These are phyloP conservation scores for Mentha longifolia DNA, from an alignment of 257 asterid species.

Conservation along the genomic window DNA sequence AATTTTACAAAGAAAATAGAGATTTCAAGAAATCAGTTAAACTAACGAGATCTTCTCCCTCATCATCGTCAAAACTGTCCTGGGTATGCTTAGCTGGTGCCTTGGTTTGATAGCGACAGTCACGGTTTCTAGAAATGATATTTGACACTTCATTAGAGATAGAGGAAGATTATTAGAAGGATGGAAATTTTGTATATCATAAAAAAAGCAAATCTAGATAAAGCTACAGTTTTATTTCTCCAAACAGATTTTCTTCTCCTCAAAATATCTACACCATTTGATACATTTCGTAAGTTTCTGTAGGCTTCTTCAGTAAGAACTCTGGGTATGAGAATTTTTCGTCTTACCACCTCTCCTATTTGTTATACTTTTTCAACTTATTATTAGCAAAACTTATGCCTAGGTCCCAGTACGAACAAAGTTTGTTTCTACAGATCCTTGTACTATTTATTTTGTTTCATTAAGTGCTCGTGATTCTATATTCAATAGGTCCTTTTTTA, in stretches of 20 bases:
- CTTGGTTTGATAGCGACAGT: conserved; percentile 83
- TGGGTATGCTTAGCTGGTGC: conserved; percentile 71
- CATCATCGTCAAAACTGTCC: conserved; percentile 65
- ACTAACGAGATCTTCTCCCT: conserved; percentile 83
- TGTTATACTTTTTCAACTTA: too few relatives aligned
- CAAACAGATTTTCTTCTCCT: background rate
- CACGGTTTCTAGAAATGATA: conserved; percentile 59
- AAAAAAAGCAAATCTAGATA: background rate
- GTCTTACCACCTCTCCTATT: too few relatives aligned
- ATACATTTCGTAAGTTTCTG: background rate
- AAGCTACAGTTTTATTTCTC: background rate
- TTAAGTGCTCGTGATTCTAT: background rate
- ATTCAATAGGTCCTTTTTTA: too few relatives aligned
- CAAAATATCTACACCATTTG: background rate
- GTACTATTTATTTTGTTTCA: too few relatives aligned
- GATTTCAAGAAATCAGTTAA: conserved; percentile 23
- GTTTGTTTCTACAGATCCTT: too few relatives aligned
- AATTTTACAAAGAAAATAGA: conserved; percentile 18
- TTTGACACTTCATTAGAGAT: conserved; percentile 24
- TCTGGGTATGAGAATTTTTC: background rate
- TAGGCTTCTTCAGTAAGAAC: too few relatives aligned
- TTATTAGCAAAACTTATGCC: background rate
- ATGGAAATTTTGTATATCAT: conserved; percentile 9
- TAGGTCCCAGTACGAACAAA: too few relatives aligned
- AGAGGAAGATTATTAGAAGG: background rate